These are phyloP conservation scores for Epichloe typhina DNA, from an alignment of 2,329 filamentous ascomycete genomes.

Conservation along the genomic window DNA sequence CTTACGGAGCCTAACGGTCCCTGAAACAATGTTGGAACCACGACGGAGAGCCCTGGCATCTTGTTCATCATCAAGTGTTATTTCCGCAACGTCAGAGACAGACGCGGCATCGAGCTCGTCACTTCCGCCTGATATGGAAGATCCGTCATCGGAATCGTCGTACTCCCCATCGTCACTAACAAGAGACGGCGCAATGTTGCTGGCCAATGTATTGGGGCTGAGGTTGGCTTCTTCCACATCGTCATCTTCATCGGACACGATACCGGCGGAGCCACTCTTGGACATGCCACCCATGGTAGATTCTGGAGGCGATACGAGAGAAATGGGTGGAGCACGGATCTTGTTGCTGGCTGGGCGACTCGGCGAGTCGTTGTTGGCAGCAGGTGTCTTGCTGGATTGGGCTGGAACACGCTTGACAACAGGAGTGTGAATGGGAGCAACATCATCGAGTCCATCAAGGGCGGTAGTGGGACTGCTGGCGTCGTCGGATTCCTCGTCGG, in stretches of 20 bases:
- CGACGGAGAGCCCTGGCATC: constrained; percentile 32
- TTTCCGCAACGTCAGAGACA: constrained; percentile 47
- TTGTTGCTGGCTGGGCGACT: constrained; percentile 45
- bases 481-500: constrained; percentile 42
- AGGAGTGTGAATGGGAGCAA: constrained; percentile 19
- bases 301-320: constrained; percentile 24
- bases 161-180: constrained; percentile 73
- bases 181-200: constrained; percentile 66
- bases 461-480: constrained; percentile 9
- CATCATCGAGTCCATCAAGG: constrained; percentile 6
- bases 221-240: constrained; percentile 47
- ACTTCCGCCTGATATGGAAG: constrained; percentile 43
- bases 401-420: constrained; percentile 45
- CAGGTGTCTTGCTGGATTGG: constrained; percentile 37
- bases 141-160: constrained; percentile 56
- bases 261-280: constrained; percentile 11
- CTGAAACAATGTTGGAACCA: constrained; percentile 28
- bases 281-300: constrained; percentile 10
- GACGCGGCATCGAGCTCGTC: constrained; percentile 46
- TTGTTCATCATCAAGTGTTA: constrained; percentile 45
- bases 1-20: constrained; percentile 37
- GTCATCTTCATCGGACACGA: constrained; percentile 31
- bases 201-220: constrained; percentile 55
- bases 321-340: constrained; percentile 28
- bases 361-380: constrained; percentile 25